Evolutionary conservation across 2,329 filamentous ascomycete genomes (phyloP), one percentile per base, ranked within the genome.

Genomic region (Fusarium pseudoanthophilum): DNA sequence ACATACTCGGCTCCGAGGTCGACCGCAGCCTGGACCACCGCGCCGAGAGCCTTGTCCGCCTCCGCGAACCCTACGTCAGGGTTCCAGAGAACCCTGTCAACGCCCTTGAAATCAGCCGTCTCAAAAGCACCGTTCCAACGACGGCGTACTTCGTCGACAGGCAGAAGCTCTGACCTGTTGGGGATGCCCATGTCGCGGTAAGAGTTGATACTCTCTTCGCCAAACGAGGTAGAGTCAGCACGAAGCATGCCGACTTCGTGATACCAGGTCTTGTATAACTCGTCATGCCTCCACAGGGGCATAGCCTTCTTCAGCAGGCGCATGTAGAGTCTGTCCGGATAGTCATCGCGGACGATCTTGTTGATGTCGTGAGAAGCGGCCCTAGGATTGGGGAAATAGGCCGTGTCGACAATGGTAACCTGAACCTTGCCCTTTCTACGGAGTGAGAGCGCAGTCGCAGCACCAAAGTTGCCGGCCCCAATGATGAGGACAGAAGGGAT

Each of bases 51-150:
- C 78, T 89, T 87, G 63, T 88, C 88, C 18, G 89, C 89, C 57
- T 88, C 86, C 24, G 85, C 88, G 84, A 88, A 91, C 4, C 89
- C 89, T 78, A 88, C 89, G 37, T 84, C 86, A 67, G 86, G 87
- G 81, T 91, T 91, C 72, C 87, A 84, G 28, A 89, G 83, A 24
- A 90, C 84, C 71, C 86, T 85, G 68, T 87, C 87, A 51, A 89
- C 84, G 13, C 84, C 87, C 11, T 83, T 84, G 76, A 90, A 90
- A 68, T 90, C 84, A 37, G 89, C 85, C 49, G 88, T 86, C 32
- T 87, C 84, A 74, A 91, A 90, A 13, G 88, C 79, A 0, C 88
- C 89, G 48, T 87, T 87, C 79, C 88, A 90, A 63, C 89, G 79
- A 75, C 82, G 81, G 51, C 86, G 85, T 42, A 88, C 87, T 69